phyloP scores from a whole-genome alignment of 495 filamentous ascomycete species.

The Aspergillus carlsbadensis region DNA sequence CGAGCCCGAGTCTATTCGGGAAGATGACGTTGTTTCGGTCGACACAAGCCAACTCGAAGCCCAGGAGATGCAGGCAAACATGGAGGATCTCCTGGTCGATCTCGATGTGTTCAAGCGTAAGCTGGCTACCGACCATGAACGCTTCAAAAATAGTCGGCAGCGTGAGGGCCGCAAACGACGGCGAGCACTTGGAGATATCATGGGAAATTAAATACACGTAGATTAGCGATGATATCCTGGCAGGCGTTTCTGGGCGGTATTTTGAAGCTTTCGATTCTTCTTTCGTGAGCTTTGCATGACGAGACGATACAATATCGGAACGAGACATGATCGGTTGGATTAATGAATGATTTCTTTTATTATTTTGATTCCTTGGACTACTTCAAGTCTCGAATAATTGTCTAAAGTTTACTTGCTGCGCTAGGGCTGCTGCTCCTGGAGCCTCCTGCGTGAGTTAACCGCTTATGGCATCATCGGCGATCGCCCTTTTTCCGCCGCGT shows the following conservation, averaged over 20 bases:
- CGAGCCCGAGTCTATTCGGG: conserved; percentile 40
- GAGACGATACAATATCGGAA: conserved; percentile 15
- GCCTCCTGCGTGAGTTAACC: too few species aligned
- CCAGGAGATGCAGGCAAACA: conserved; percentile 62
- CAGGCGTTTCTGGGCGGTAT: conserved; percentile 22
- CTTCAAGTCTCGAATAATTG: neutral
- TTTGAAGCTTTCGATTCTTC: conserved; percentile 26
- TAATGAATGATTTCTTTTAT: neutral
- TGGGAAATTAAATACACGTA: conserved; percentile 30
- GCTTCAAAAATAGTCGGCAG: conserved; percentile 44
- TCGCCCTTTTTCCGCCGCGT: conserved; percentile 26
- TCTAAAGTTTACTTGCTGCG: neutral
- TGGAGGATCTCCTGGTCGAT: conserved; percentile 73
- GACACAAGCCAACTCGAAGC: conserved; percentile 39
- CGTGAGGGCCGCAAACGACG: conserved; percentile 27
- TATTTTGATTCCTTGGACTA: neutral
- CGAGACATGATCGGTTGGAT: conserved; percentile 3
- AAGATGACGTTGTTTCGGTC: conserved; percentile 31
- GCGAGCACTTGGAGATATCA: conserved; percentile 36
- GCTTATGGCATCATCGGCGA: conserved; percentile 39
- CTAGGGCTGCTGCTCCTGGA: conserved; percentile 30
- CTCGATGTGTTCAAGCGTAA: conserved; percentile 80
- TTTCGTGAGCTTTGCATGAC: conserved; percentile 24
- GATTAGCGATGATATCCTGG: conserved; percentile 15
- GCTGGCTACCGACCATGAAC: conserved; percentile 70